Evolutionary conservation across 192 early-diverging fungal species (phyloP), one percentile per base, ranked within the genome.

Genomic region (Umbelopsis ramanniana): DNA sequence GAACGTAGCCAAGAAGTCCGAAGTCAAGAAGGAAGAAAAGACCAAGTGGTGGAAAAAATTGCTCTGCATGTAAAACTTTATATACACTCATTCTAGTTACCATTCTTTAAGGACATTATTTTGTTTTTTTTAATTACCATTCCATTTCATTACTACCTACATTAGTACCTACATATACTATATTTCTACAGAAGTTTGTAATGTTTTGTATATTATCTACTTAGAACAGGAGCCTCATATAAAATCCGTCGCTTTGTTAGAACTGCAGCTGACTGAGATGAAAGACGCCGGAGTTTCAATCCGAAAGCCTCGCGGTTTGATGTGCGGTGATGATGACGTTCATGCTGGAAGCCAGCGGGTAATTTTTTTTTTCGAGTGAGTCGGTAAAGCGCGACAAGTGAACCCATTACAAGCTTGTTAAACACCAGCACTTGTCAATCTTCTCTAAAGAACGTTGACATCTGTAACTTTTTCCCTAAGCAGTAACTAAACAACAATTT

Each of bases 321-420:
- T 37, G 57, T 63, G 57, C 33, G 57, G 57, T 63, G 57, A 63
- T 63, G 57, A 63, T 63, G 57, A 63, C 57, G 57, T 63, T 63
- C 57, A 63, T 63, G 57, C 53, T 63, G 17, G 33, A 12, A 5
- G 26, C 57, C 21, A 54, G 33, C 7, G 15, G 33, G 33, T 1
- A 63, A 17, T 50, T 50, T 50, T 50, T 50, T 50, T 50, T 21
- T 21, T 46, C 46, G 48, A 19, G 48, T 15, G 48, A 17, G 48
- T n/a, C 11, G 9, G 19, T 14, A 50, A 17, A 50, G 40, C 40
- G 40, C 40, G 40, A 43, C 40, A 43, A 43, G 40, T 12, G 40
- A 43, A 3, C 29, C 40, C 40, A 43, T 43, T 43, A 5, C 11
- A 43, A 43, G 40, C 40, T 43, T 12, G 40, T 4, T 43, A 43